These are phyloP conservation scores for Lachancea nothofagi DNA, from an alignment of 805 yeast species.

Conservation along the genomic window DNA sequence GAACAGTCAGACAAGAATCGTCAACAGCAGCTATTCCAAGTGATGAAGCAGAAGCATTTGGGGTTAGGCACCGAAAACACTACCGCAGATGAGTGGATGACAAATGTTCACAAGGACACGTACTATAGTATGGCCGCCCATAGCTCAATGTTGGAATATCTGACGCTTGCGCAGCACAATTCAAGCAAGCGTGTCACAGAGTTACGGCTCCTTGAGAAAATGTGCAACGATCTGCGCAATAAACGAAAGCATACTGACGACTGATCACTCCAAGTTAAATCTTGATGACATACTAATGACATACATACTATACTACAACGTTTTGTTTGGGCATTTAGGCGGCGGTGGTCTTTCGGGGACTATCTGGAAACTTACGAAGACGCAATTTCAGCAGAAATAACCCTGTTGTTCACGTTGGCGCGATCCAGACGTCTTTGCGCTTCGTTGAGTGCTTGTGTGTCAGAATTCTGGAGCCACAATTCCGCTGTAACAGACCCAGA, in stretches of 20 bases:
- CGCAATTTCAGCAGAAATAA: conserved; percentile 33
- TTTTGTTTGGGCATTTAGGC: not conserved
- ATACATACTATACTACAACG: conserved; percentile 1
- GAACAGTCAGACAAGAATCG: conserved; percentile 58
- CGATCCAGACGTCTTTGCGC: conserved; percentile 36
- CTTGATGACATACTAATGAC: too few species aligned
- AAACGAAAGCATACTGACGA: conserved; percentile 2
- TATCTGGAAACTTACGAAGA: conserved; percentile 5
- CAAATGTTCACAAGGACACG: conserved; percentile 39
- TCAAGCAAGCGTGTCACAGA: conserved; percentile 23
- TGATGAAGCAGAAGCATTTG: conserved; percentile 53
- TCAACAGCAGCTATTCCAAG: conserved; percentile 52
- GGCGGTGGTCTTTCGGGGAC: not conserved
- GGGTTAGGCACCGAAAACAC: conserved; percentile 79
- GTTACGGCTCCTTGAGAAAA: conserved; percentile 25
- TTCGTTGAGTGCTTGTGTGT: conserved; percentile 21
- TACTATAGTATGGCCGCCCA: conserved; percentile 27
- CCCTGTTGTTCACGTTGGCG: conserved; percentile 45
- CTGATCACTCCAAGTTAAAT: not conserved
- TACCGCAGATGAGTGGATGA: conserved; percentile 60
- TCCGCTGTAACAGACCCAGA: conserved; percentile 39
- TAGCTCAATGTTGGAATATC: conserved; percentile 28
- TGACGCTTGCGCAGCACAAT: conserved; percentile 22
- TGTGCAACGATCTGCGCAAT: conserved; percentile 14
- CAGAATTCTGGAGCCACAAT: conserved; percentile 30